phyloP scores from a whole-genome alignment of 805 yeast species.

The Saturnispora zaruensis region DNA sequence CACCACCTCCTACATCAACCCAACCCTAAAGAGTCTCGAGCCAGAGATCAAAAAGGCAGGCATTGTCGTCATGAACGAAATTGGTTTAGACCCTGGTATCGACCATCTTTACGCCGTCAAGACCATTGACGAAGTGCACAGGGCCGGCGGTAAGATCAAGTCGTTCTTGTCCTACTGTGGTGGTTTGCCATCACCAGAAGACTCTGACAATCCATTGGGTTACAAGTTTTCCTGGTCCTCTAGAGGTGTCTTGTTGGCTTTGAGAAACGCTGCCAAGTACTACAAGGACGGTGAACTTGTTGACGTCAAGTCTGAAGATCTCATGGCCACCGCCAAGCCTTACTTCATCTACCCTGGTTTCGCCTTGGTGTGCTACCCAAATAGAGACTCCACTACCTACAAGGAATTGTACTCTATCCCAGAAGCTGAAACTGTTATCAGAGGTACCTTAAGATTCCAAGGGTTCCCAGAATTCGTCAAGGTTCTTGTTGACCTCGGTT shows the following conservation, averaged over 20 bases:
- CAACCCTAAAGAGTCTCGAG: conserved; percentile 81
- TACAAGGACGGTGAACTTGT: conserved; percentile 80
- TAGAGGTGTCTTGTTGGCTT: conserved; percentile 92
- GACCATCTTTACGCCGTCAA: conserved; percentile 98
- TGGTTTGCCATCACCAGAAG: conserved; percentile 97
- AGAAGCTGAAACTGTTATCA: conserved; percentile 92
- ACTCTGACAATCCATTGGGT: conserved; percentile 95
- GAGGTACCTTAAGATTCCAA: conserved; percentile 97
- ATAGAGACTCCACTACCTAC: conserved; percentile 94
- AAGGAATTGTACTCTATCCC: conserved; percentile 89
- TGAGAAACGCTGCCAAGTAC: conserved; percentile 87
- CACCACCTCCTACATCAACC: conserved; percentile 95
- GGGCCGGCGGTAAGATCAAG: conserved; percentile 81
- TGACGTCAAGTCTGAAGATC: conserved; percentile 74
- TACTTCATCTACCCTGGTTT: conserved; percentile 94
- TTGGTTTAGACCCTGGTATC: conserved; percentile 97
- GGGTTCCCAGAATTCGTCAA: conserved; percentile 98
- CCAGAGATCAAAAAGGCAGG: conserved; percentile 88
- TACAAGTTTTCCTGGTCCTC: conserved; percentile 99
- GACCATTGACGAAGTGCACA: conserved; percentile 95
- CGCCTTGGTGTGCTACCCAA: conserved; percentile 92
- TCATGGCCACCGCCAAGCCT: conserved; percentile 92
- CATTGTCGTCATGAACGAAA: conserved; percentile 95
- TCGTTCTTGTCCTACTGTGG: conserved; percentile 97
- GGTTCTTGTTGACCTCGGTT: conserved; percentile 88